phyloP scores from a whole-genome alignment of 441 rosid genomes.

The Eruca vesicaria region DNA sequence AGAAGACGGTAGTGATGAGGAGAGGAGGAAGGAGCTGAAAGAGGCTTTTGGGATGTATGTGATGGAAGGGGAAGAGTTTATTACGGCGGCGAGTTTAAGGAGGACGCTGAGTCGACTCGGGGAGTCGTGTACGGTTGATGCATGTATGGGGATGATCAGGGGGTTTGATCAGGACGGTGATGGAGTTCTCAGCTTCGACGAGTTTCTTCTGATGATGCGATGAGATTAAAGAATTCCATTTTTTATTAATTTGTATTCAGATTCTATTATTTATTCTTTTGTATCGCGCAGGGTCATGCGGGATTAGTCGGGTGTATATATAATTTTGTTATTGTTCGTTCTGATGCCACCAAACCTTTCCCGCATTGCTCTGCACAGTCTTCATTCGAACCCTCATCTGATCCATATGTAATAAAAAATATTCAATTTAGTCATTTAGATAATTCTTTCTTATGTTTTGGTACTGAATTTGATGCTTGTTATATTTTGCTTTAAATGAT shows the following conservation, averaged over 20 bases:
- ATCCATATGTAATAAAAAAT: not conserved
- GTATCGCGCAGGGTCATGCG: too few species aligned
- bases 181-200: conserved; percentile 62
- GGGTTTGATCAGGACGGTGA: conserved; percentile 55
- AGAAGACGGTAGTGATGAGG: conserved; percentile 35
- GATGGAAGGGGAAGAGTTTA: conserved; percentile 46
- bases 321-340: not conserved
- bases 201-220: conserved; percentile 61
- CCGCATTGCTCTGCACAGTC: not conserved
- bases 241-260: not conserved
- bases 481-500: too few species aligned
- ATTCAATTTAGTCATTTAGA: too few species aligned
- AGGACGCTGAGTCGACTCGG: conserved; percentile 57
- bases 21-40: conserved; percentile 40
- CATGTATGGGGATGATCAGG: conserved; percentile 57
- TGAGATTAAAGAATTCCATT: not conserved
- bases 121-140: conserved; percentile 44
- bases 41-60: conserved; percentile 61
- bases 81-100: conserved; percentile 53
- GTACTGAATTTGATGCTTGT: too few species aligned
- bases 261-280: not conserved
- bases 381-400: not conserved
- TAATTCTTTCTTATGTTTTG: too few species aligned
- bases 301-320: too few species aligned
- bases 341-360: not conserved